phyloP scores from a whole-genome alignment of 2,329 filamentous ascomycete genomes.

The Cladophialophora carrionii region DNA sequence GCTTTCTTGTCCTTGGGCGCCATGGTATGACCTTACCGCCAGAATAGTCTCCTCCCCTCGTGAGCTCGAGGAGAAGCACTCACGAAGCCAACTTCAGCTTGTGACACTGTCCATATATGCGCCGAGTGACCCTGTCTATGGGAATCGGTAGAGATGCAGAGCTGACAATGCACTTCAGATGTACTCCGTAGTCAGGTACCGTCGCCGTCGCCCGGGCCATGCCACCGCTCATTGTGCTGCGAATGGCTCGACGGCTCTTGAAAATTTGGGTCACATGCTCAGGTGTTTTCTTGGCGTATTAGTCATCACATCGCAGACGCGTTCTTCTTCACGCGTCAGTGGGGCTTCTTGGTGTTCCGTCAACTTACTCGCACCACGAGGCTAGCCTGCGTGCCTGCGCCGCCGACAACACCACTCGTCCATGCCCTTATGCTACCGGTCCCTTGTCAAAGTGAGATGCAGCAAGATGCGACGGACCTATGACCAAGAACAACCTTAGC shows the following conservation, averaged over 20 bases:
- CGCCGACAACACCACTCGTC: conserved; percentile 5
- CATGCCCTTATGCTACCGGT: not conserved
- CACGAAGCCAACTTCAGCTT: not conserved
- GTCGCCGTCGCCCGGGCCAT: not conserved
- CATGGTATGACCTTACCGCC: not conserved
- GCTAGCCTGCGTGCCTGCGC: conserved; percentile 11
- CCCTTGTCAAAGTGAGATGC: not conserved
- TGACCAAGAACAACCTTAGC: conserved; percentile 55
- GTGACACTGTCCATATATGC: not conserved
- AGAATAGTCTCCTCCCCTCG: not conserved
- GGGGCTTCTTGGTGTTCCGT: conserved; percentile 4
- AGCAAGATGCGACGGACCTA: conserved; percentile 42
- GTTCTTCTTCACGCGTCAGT: conserved; percentile 11
- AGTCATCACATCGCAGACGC: conserved; percentile 1
- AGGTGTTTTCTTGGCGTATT: conserved; percentile 4
- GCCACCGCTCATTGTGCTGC: not conserved
- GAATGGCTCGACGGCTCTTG: not conserved
- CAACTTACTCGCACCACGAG: not conserved
- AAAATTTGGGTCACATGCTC: conserved; percentile 12
- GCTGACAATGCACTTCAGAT: not conserved
- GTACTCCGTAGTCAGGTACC: not conserved
- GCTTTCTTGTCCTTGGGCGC: conserved; percentile 59
- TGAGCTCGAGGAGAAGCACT: not conserved
- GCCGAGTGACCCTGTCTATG: not conserved
- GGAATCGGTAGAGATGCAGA: not conserved